Conservation (phyloP, 805 yeast species). For the Torulaspora franciscae region DNA sequence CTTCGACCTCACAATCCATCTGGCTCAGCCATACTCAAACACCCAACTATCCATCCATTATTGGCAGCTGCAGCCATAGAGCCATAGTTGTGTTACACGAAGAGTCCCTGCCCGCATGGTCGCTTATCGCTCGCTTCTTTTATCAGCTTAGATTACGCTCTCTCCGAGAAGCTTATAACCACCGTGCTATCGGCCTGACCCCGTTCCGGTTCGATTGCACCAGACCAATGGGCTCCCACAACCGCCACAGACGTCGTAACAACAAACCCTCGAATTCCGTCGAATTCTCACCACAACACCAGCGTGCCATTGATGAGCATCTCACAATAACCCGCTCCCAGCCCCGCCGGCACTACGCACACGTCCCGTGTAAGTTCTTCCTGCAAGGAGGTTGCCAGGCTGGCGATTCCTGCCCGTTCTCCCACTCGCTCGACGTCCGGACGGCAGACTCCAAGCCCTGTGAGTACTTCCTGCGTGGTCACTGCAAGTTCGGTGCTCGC, state of each 20-base stretch:
- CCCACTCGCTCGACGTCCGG: slow-evolving; percentile 64
- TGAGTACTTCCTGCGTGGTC: slow-evolving; percentile 93
- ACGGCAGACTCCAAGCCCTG: slow-evolving; percentile 49
- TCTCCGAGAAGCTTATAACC: not conserved
- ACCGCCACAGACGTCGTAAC: not conserved
- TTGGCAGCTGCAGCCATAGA: not conserved
- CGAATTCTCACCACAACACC: slow-evolving; percentile 25
- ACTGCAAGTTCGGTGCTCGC: slow-evolving; percentile 89
- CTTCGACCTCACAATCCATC: too few species aligned
- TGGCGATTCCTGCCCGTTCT: slow-evolving; percentile 85
- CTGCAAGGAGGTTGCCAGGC: slow-evolving; percentile 94
- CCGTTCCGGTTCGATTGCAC: not conserved
- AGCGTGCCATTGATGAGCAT: slow-evolving; percentile 27
- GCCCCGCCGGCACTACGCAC: slow-evolving; percentile 42
- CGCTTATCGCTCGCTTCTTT: slow-evolving; percentile 1
- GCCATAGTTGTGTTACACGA: not conserved
- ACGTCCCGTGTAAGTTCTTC: slow-evolving; percentile 94
- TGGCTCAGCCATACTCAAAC: too few species aligned
- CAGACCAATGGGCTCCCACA: not conserved
- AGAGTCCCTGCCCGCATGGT: not conserved
- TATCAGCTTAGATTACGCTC: not conserved
- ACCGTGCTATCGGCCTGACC: not conserved
- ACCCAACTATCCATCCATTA: not conserved
- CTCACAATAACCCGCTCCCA: slow-evolving; percentile 28
- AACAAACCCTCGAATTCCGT: not conserved